phyloP scores from a whole-genome alignment of 2,329 filamentous ascomycete genomes.

The Neurospora sp. region DNA sequence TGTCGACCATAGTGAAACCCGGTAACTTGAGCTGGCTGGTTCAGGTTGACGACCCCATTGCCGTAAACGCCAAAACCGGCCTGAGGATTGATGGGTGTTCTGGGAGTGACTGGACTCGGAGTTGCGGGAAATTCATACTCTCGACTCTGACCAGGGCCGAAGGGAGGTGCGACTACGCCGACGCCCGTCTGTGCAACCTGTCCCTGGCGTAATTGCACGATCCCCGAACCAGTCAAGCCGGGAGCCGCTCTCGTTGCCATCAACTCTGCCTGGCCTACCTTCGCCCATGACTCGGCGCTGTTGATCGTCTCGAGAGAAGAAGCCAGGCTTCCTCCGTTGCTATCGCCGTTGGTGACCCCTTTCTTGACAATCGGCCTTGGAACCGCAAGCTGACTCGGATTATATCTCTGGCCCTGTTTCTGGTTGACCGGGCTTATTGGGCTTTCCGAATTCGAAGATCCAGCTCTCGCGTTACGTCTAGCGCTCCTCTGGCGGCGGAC shows the following conservation, averaged over 20 bases:
- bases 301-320: conserved; percentile 5
- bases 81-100: neutral
- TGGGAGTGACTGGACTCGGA: neutral
- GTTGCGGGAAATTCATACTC: neutral
- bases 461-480: neutral
- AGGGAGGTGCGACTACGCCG: neutral
- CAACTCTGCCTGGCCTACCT: neutral
- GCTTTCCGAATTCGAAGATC: neutral
- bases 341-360: neutral
- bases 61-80: neutral
- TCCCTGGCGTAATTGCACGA: neutral
- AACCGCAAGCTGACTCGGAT: neutral
- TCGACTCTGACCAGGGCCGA: neutral
- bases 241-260: neutral
- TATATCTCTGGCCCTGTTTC: neutral
- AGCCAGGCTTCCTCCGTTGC: conserved; percentile 6
- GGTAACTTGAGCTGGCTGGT: neutral
- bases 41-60: neutral
- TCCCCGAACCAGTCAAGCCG: neutral
- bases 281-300: conserved; percentile 4
- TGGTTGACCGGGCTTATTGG: neutral
- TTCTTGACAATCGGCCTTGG: neutral
- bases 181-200: neutral
- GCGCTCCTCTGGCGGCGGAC: neutral
- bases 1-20: neutral